Evolutionary conservation across 106 monocot genomes (phyloP).

Genomic region (Apostasia ramifera): DNA sequence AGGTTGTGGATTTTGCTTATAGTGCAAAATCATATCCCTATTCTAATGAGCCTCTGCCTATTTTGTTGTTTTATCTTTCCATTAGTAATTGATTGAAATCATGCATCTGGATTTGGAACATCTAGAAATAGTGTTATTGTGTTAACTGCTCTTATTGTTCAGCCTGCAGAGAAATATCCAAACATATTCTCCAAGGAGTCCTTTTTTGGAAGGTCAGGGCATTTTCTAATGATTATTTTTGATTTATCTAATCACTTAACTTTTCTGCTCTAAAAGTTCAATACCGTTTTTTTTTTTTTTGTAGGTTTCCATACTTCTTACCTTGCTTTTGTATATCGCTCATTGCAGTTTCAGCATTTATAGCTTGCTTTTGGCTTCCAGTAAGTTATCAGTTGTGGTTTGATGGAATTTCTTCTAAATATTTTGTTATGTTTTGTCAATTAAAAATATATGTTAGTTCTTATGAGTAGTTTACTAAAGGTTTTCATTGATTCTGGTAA

Average conservation of each 20-base stretch:
- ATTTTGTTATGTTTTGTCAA: background rate
- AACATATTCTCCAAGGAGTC: slow-evolving; percentile 12
- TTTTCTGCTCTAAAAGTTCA: background rate
- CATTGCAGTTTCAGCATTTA: slow-evolving; percentile 27
- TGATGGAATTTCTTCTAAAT: background rate
- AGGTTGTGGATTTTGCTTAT: background rate
- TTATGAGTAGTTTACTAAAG: background rate
- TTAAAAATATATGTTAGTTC: background rate
- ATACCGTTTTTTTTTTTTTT: background rate
- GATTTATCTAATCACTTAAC: slow-evolving; percentile 3
- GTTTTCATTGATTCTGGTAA: background rate
- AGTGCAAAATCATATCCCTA: background rate
- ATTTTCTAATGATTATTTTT: background rate
- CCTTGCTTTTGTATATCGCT: slow-evolving; percentile 50
- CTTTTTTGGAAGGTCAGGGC: slow-evolving; percentile 16
- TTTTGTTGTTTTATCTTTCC: no score
- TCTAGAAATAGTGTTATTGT: background rate
- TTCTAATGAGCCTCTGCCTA: background rate
- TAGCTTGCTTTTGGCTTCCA: slow-evolving; percentile 47
- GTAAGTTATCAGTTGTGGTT: slow-evolving; percentile 13
- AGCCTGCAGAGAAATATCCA: slow-evolving; percentile 22
- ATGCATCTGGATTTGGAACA: no score
- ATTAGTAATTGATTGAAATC: no score
- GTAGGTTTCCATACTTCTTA: slow-evolving; percentile 62
- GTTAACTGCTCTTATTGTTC: background rate